These are phyloP conservation scores for Hydnum rufescens DNA, from an alignment of 768 basidiomycete genomes.

Conservation along the genomic window DNA sequence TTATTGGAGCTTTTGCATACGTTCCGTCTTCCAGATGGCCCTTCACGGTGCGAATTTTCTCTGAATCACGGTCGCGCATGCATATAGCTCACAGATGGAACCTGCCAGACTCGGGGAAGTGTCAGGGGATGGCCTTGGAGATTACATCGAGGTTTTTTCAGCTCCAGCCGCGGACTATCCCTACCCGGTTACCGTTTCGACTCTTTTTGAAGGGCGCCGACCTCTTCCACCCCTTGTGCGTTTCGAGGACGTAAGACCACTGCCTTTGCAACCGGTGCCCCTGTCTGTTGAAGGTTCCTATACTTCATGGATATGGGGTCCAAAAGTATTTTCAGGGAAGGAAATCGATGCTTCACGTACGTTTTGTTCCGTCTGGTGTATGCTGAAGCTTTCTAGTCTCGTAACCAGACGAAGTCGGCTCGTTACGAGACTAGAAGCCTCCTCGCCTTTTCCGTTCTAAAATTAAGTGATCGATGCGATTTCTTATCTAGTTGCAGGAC, in stretches of 20 bases:
- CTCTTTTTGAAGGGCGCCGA: constrained; percentile 2
- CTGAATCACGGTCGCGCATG: not conserved
- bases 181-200: not conserved
- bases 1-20: not conserved
- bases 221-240: not conserved
- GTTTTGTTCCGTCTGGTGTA: too few species aligned
- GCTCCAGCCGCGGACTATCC: not conserved
- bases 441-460: not conserved
- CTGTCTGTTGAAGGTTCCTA: not conserved
- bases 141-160: constrained; percentile 1
- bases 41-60: not conserved
- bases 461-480: not conserved
- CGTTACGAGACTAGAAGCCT: not conserved
- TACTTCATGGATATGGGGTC: constrained; percentile 7
- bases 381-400: too few species aligned
- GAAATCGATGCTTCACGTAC: constrained; percentile 2
- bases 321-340: constrained; percentile 1
- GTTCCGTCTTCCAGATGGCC: not conserved
- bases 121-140: not conserved
- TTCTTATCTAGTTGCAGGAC: constrained; percentile 4
- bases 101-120: not conserved
- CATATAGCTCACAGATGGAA: not conserved
- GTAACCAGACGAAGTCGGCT: too few species aligned
- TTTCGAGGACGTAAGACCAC: not conserved
- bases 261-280: not conserved